phyloP scores from a whole-genome alignment of 208 protist species.

The Trypanosomatidae sp. region DNA sequence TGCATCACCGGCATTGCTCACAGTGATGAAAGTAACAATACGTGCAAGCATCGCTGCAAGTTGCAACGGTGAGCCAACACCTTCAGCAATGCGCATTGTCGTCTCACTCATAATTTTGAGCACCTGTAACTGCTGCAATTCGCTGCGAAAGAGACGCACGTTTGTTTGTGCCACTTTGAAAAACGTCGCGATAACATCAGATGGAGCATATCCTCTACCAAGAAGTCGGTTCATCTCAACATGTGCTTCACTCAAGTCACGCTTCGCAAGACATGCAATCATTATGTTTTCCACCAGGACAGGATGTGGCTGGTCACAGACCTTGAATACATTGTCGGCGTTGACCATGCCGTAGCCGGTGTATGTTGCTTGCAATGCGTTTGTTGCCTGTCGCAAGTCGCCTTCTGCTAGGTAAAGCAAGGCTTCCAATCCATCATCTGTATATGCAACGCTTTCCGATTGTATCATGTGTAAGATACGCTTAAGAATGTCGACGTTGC shows the following conservation, averaged over 20 bases:
- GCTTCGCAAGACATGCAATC: conserved; percentile 49
- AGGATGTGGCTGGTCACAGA: conserved; percentile 98
- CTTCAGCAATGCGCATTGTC: conserved; percentile 81
- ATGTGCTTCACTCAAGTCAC: conserved; percentile 62
- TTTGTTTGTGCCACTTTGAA: conserved; percentile 83
- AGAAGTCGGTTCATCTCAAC: conserved; percentile 74
- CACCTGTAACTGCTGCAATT: conserved; percentile 68
- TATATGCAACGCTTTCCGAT: conserved; percentile 85
- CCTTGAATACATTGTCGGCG: conserved; percentile 98
- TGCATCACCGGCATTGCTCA: neutral
- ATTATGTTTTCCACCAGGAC: conserved; percentile 90
- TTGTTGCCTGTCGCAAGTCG: conserved; percentile 95
- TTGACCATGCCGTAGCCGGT: conserved; percentile 93
- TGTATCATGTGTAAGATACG: conserved; percentile 87
- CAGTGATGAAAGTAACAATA: conserved; percentile 19
- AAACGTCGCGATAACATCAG: conserved; percentile 95
- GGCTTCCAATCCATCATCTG: conserved; percentile 94
- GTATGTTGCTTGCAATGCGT: conserved; percentile 96
- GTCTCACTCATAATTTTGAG: conserved; percentile 71
- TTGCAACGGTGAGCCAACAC: conserved; percentile 72
- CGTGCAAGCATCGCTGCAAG: conserved; percentile 72
- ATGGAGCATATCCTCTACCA: conserved; percentile 88
- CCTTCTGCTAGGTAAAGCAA: conserved; percentile 97
- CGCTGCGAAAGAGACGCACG: conserved; percentile 31
- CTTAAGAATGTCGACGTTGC: conserved; percentile 86